A percentile compares a stretch with the other conserved stretches of the same genome.
Conservation (phyloP, 345 rosid genomes). For the Eucalyptus cloeziana region DNA sequence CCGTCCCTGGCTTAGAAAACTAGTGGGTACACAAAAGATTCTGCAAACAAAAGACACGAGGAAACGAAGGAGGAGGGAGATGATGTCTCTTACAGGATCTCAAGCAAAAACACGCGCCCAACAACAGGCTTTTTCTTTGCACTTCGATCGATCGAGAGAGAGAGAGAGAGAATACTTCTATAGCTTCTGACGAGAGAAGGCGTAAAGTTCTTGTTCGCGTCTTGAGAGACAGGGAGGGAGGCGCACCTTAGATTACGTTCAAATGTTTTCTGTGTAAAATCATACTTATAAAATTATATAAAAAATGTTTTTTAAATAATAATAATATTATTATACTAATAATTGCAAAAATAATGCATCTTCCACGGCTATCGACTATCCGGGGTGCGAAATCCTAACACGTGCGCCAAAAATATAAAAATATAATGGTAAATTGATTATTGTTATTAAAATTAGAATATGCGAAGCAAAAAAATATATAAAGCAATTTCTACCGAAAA, state of each 20-base stretch:
- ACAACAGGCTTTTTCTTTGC: not conserved
- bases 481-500: not conserved
- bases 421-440: not conserved
- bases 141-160: not conserved
- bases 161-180: not conserved
- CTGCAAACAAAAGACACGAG: not conserved
- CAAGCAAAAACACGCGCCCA: not conserved
- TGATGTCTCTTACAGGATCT: not conserved
- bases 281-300: not conserved
- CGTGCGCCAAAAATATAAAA: not conserved
- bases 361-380: not conserved
- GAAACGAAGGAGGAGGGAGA: not conserved
- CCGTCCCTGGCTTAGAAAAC: not conserved
- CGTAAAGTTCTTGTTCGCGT: not conserved
- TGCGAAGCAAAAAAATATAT: not conserved
- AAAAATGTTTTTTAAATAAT: not conserved
- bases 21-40: not conserved
- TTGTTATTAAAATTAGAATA: not conserved
- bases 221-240: not conserved
- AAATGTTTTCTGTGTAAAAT: not conserved
- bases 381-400: not conserved
- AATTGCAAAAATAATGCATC: not conserved
- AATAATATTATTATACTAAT: not conserved
- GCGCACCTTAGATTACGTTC: not conserved
- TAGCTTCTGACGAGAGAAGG: not conserved